phyloP scores from a whole-genome alignment of 2,329 filamentous ascomycete species.

The Fusarium anguioides region DNA sequence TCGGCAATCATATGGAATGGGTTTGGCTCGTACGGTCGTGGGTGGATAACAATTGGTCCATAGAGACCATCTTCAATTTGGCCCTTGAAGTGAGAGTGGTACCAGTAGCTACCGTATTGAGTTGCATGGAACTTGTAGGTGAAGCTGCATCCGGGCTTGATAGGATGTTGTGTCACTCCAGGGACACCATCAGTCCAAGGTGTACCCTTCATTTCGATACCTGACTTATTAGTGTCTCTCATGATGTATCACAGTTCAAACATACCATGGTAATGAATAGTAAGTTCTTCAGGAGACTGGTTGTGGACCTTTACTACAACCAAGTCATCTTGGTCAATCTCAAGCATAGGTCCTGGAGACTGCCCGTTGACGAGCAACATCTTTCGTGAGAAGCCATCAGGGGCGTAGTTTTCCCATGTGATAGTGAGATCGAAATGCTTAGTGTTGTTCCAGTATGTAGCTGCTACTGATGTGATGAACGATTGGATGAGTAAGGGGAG shows the following conservation, averaged over 20 bases:
- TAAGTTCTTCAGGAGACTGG: conserved; percentile 58
- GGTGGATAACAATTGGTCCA: conserved; percentile 65
- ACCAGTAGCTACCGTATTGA: conserved; percentile 70
- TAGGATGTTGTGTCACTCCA: conserved; percentile 65
- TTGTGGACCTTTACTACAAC: conserved; percentile 60
- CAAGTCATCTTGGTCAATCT: conserved; percentile 62
- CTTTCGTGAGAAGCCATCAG: conserved; percentile 57
- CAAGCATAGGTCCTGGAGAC: conserved; percentile 70
- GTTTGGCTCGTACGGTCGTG: conserved; percentile 44
- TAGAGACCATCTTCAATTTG: conserved; percentile 71
- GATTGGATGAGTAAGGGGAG: conserved; percentile 15
- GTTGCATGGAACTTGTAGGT: conserved; percentile 66
- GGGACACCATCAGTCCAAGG: conserved; percentile 72
- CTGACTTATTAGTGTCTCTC: conserved; percentile 40
- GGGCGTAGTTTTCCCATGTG: conserved; percentile 54
- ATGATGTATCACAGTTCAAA: accelerated
- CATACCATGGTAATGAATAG: conserved; percentile 62
- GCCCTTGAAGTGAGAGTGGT: conserved; percentile 66
- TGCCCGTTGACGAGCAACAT: conserved; percentile 68
- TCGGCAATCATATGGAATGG: conserved; percentile 62
- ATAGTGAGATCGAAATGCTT: conserved; percentile 46
- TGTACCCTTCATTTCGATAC: conserved; percentile 62
- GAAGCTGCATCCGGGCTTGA: conserved; percentile 60
- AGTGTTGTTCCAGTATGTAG: conserved; percentile 14
- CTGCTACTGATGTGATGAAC: conserved; percentile 5